phyloP scores from a whole-genome alignment of 768 basidiomycete genomes.

The Macrocybe gigantea region DNA sequence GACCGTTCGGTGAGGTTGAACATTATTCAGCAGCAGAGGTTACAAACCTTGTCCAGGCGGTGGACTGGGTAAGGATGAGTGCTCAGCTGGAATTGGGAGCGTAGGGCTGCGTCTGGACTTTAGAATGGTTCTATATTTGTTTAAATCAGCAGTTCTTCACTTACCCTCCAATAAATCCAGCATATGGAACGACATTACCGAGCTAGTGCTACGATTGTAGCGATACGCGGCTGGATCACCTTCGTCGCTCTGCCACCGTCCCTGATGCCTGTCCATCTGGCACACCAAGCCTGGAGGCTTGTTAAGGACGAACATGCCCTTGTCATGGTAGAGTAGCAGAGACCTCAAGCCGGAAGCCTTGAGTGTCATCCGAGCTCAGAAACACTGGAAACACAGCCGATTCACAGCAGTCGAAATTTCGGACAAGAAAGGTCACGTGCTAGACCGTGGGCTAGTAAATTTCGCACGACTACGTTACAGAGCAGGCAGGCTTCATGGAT shows the following conservation, averaged over 20 bases:
- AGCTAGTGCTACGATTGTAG: too few relatives aligned
- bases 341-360: neutral
- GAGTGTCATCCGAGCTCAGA: neutral
- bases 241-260: conserved; percentile 17
- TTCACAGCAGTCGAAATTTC: neutral
- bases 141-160: too few relatives aligned
- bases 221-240: neutral
- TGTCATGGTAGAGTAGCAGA: conserved; percentile 42
- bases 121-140: too few relatives aligned
- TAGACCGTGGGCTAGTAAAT: too few relatives aligned
- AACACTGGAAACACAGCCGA: neutral
- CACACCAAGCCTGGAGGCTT: conserved; percentile 57
- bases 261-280: conserved; percentile 27
- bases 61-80: conserved; percentile 47
- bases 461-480: too few relatives aligned
- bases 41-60: conserved; percentile 57
- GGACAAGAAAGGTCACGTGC: too few relatives aligned
- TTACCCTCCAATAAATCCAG: too few relatives aligned
- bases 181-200: too few relatives aligned
- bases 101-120: too few relatives aligned
- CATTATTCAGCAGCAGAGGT: neutral
- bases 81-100: conserved; percentile 19
- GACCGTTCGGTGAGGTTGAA: neutral
- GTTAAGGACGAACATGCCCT: conserved; percentile 47
- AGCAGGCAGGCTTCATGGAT: conserved; percentile 7